phyloP scores from a whole-genome alignment of 2,329 filamentous ascomycete species.

The Cercospora citrullina region DNA sequence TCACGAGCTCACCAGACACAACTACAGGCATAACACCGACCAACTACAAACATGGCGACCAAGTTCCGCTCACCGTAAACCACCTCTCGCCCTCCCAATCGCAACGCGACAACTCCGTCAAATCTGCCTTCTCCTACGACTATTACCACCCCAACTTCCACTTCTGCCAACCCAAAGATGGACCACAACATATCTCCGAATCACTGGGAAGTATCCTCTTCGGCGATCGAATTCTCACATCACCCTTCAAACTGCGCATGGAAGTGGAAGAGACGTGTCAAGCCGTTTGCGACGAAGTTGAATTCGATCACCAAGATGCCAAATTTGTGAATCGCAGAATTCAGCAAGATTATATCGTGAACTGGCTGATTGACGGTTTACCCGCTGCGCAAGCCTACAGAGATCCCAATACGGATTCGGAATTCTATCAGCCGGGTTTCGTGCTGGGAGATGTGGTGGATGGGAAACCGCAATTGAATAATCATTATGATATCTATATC shows the following conservation, averaged over 20 bases:
- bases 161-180: conserved; percentile 79
- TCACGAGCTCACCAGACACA: not conserved
- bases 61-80: conserved; percentile 88
- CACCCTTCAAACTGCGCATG: conserved; percentile 88
- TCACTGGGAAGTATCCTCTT: conserved; percentile 95
- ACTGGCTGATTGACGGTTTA: conserved; percentile 93
- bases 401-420: conserved; percentile 72
- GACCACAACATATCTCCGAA: conserved; percentile 78
- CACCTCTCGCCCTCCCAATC: conserved; percentile 83
- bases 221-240: conserved; percentile 96
- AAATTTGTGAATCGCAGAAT: conserved; percentile 83
- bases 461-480: conserved; percentile 69
- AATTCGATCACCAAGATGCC: conserved; percentile 65
- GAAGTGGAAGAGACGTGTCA: conserved; percentile 84
- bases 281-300: conserved; percentile 67
- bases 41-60: conserved; percentile 77
- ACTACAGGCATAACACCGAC: conserved; percentile 71
- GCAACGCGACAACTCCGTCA: conserved; percentile 73
- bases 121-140: conserved; percentile 93
- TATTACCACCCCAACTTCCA: conserved; percentile 89
- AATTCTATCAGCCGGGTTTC: conserved; percentile 92
- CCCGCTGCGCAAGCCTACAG: conserved; percentile 82
- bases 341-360: conserved; percentile 81
- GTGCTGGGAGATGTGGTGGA: conserved; percentile 62
- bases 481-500: conserved; percentile 91